Evolutionary conservation across 2,329 filamentous ascomycete genomes (phyloP), one percentile per base, ranked within the genome.

Genomic region (Fonsecaea nubica): DNA sequence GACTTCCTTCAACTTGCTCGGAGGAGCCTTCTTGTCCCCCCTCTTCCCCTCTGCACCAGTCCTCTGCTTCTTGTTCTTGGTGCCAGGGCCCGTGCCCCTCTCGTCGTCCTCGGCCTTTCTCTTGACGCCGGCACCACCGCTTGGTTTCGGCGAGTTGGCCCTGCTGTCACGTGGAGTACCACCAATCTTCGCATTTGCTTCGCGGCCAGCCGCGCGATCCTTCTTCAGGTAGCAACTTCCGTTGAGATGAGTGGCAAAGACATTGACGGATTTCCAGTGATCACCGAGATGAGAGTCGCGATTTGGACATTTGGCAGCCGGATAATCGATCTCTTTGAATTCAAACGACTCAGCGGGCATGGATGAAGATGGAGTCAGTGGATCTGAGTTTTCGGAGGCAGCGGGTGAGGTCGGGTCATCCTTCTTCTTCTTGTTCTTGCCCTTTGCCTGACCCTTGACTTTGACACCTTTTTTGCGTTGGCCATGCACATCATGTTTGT

Each of bases 401-500:
- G 64, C 72, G 65, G 63, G 74, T 21, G 59, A 62, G 52, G 21
- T 36, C 63, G 70, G 69, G 48, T 77, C 76, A 52, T 81, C 82
- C 25, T 77, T 73, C 36, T 77, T 78, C 72, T 80, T 84, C 0
- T 85, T 84, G 63, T 81, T 86, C 0, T 74, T 79, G 5, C 87
- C 69, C 48, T 72, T 73, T 13, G 69, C 63, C 36, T 71, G 69
- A 32, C 71, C 71, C 58, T 73, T 73, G 42, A 72, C 67, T 53
- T 73, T 73, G 66, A 73, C 71, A 8, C 71, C 71, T 64, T 73
- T 73, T 63, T 70, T 73, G 18, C 71, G 69, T 40, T 73, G 71
- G 68, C 86, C 87, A 73, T 89, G 87, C 60, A 89, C 86, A 72
- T 89, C 87, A 74, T 87, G 84, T 42, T 86, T 86, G 13, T 84